phyloP scores from a whole-genome alignment of 1,139 yeast species.

The Pichia sp. region DNA sequence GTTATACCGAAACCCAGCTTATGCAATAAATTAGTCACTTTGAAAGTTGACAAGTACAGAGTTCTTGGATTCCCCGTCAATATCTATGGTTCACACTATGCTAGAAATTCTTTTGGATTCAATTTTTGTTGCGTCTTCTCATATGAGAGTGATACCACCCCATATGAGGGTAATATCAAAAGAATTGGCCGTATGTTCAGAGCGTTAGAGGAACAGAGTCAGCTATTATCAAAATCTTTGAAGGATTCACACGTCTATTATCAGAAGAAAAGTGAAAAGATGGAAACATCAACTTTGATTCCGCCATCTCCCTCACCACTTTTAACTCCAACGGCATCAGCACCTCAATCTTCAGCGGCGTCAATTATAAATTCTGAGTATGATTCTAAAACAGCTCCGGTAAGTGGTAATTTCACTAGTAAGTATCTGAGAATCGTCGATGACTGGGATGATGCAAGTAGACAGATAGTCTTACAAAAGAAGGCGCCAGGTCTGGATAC shows the following conservation, averaged over 20 bases:
- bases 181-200: conserved; percentile 85
- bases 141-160: conserved; percentile 72
- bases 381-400: conserved; percentile 1
- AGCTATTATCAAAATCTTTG: conserved; percentile 50
- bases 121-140: conserved; percentile 90
- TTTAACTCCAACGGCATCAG: too few relatives aligned
- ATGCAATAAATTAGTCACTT: conserved; percentile 72
- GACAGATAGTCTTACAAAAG: conserved; percentile 19
- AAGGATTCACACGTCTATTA: conserved; percentile 28
- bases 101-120: conserved; percentile 87
- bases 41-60: conserved; percentile 63
- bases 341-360: too few relatives aligned
- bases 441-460: conserved; percentile 22
- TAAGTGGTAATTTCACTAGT: background rate
- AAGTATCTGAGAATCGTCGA: conserved; percentile 24
- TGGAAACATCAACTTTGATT: too few relatives aligned
- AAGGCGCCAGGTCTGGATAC: conserved; percentile 21
- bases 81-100: conserved; percentile 65
- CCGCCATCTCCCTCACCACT: too few relatives aligned
- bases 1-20: conserved; percentile 90
- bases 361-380: too few relatives aligned
- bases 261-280: too few relatives aligned
- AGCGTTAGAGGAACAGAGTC: conserved; percentile 86
- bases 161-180: conserved; percentile 79
- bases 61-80: conserved; percentile 91